These are phyloP conservation scores for Ogataea neopini DNA, from an alignment of 805 yeast genomes.

Conservation along the genomic window DNA sequence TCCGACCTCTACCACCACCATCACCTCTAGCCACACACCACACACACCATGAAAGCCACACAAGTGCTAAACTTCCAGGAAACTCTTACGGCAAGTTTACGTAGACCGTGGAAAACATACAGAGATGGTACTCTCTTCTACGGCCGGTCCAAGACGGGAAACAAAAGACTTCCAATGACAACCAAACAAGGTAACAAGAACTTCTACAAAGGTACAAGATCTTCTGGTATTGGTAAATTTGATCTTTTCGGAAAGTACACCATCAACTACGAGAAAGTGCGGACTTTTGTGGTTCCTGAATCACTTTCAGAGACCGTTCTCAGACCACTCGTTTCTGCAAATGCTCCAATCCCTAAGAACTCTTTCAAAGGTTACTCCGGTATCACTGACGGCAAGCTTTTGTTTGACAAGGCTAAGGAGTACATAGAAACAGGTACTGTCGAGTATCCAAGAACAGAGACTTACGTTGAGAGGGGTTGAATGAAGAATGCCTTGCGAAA, in stretches of 20 bases:
- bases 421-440: constrained; percentile 73
- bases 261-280: constrained; percentile 80
- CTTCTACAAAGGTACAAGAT: constrained; percentile 93
- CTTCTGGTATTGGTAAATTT: constrained; percentile 86
- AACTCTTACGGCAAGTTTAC: constrained; percentile 48
- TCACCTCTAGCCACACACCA: background rate
- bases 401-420: constrained; percentile 70
- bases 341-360: constrained; percentile 69
- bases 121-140: constrained; percentile 83
- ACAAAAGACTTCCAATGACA: constrained; percentile 79
- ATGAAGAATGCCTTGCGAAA: background rate
- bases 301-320: constrained; percentile 37
- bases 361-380: constrained; percentile 65
- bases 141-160: constrained; percentile 75
- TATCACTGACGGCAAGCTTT: constrained; percentile 70
- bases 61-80: constrained; percentile 46
- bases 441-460: constrained; percentile 34
- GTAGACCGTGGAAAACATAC: constrained; percentile 88
- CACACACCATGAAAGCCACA: constrained; percentile 49
- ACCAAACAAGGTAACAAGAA: constrained; percentile 94
- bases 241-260: constrained; percentile 73
- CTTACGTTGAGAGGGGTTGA: constrained; percentile 36
- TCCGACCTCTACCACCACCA: background rate
- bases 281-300: constrained; percentile 85
- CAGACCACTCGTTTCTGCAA: constrained; percentile 77